These are phyloP conservation scores for Vigna mungo DNA, from an alignment of 306 rosid species.

Conservation along the genomic window DNA sequence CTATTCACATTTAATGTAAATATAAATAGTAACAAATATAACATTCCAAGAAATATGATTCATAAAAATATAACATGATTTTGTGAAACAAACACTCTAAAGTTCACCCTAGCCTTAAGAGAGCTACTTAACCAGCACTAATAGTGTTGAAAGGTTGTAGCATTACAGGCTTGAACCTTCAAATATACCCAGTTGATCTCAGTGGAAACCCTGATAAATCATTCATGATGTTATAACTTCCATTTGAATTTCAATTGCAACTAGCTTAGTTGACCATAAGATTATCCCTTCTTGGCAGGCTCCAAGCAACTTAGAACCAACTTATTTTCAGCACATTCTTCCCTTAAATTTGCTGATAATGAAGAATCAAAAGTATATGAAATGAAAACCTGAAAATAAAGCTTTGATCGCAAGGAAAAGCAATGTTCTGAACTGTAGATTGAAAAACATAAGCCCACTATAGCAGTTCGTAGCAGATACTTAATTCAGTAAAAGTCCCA, in stretches of 20 bases:
- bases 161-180: too few relatives aligned
- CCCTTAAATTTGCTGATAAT: not conserved
- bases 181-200: not conserved
- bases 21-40: too few relatives aligned
- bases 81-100: too few relatives aligned
- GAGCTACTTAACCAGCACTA: too few relatives aligned
- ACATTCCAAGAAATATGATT: too few relatives aligned
- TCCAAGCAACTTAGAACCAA: not conserved
- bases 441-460: slow-evolving; percentile 9
- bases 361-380: not conserved
- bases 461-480: slow-evolving; percentile 12
- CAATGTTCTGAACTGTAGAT: not conserved
- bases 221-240: not conserved
- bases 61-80: too few relatives aligned
- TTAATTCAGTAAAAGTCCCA: not conserved
- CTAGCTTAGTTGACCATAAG: not conserved
- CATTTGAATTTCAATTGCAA: not conserved
- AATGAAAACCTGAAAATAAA: not conserved
- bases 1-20: too few relatives aligned
- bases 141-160: too few relatives aligned
- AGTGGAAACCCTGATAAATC: not conserved
- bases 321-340: not conserved
- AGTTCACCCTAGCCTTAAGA: too few relatives aligned
- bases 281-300: not conserved
- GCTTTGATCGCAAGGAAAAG: too few relatives aligned